phyloP scores from a whole-genome alignment of 2,329 filamentous ascomycete species.

The Fusarium luffae region DNA sequence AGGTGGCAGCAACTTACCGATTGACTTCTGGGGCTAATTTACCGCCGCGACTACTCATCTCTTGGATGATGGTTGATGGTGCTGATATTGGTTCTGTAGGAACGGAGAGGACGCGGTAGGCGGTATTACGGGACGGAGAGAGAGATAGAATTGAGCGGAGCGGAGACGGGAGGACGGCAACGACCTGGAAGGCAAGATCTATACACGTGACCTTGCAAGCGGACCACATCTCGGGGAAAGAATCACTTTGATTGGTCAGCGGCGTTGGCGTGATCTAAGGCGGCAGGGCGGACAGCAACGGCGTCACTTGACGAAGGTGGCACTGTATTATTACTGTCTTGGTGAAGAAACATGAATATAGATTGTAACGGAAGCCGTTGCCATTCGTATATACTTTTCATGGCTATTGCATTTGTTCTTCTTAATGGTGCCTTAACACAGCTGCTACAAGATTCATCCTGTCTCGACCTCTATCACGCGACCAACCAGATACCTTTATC shows the following conservation, averaged over 20 bases:
- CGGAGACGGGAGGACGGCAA: slow-evolving; percentile 48
- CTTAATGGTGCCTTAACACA: not conserved
- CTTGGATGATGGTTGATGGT: slow-evolving; percentile 63
- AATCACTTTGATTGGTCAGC: slow-evolving; percentile 16
- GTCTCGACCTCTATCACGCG: slow-evolving; percentile 33
- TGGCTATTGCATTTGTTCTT: not conserved
- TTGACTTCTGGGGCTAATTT: slow-evolving; percentile 99
- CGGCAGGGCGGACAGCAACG: slow-evolving; percentile 25
- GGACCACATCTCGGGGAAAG: slow-evolving; percentile 13
- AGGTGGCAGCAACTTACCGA: slow-evolving; percentile 66
- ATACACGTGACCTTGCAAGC: slow-evolving; percentile 45
- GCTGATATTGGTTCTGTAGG: slow-evolving; percentile 49
- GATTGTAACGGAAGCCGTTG: not conserved
- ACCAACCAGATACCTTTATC: slow-evolving; percentile 13
- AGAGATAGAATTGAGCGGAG: slow-evolving; percentile 46
- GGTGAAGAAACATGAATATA: not conserved
- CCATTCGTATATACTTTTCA: not conserved
- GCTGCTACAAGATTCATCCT: not conserved
- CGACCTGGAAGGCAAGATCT: slow-evolving; percentile 39
- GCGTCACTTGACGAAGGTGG: slow-evolving; percentile 35
- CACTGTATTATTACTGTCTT: not conserved
- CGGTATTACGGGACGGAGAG: slow-evolving; percentile 42
- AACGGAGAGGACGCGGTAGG: slow-evolving; percentile 43
- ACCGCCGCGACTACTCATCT: slow-evolving; percentile 95
- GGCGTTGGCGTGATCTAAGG: slow-evolving; percentile 39